Evolutionary conservation across 352 stramenopile genomes (phyloP).

Genomic region (Phytophthora tentaculata): DNA sequence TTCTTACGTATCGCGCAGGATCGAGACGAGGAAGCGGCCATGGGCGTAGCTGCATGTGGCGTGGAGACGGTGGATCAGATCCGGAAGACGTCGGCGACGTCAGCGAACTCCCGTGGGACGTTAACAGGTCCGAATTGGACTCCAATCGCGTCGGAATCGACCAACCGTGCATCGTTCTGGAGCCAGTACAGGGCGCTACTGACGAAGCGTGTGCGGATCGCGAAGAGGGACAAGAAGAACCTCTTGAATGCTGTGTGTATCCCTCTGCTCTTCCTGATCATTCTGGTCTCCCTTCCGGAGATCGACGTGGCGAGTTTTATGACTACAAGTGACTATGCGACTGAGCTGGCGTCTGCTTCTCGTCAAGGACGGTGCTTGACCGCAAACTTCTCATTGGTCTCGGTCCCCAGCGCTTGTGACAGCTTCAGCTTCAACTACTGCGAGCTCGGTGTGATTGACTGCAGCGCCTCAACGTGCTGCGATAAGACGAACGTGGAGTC

Average conservation of each 20-base stretch:
- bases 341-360: conserved; percentile 27
- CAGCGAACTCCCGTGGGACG: conserved; percentile 39
- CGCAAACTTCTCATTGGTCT: conserved; percentile 31
- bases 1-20: conserved; percentile 90
- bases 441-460: conserved; percentile 51
- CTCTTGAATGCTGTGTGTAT: conserved; percentile 64
- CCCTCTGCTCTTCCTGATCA: conserved; percentile 63
- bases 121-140: not conserved
- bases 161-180: conserved; percentile 37
- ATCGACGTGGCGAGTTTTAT: conserved; percentile 69
- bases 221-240: conserved; percentile 70
- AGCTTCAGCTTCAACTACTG: conserved; percentile 50
- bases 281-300: conserved; percentile 55
- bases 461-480: conserved; percentile 50
- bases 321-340: conserved; percentile 33
- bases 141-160: conserved; percentile 28
- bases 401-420: conserved; percentile 32
- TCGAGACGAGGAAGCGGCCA: conserved; percentile 41
- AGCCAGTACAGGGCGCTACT: conserved; percentile 57
- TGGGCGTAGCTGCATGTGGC: conserved; percentile 17
- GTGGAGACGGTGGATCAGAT: conserved; percentile 39
- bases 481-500: conserved; percentile 42
- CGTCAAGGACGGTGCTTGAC: conserved; percentile 37
- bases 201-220: conserved; percentile 67
- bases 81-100: conserved; percentile 47